phyloP scores from a whole-genome alignment of 768 basidiomycete species.

The Boletus pseudo-olivaceus region DNA sequence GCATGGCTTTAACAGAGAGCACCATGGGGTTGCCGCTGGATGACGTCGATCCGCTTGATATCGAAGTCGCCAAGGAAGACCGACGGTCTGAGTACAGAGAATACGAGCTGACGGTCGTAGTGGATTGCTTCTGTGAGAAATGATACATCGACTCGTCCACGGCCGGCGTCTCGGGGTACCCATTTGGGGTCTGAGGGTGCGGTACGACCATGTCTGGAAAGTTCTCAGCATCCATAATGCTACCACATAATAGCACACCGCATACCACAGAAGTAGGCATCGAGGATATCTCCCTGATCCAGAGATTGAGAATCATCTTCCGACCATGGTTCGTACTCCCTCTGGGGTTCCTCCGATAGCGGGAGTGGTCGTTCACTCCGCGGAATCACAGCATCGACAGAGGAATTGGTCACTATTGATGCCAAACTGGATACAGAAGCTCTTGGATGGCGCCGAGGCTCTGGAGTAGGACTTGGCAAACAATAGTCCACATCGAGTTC shows the following conservation, averaged over 20 bases:
- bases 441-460: constrained; percentile 19
- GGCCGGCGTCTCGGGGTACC: constrained; percentile 21
- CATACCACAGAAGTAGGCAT: constrained; percentile 41
- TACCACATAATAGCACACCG: not conserved
- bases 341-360: constrained; percentile 14
- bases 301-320: constrained; percentile 25
- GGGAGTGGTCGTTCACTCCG: constrained; percentile 25
- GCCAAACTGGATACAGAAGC: constrained; percentile 53
- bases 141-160: constrained; percentile 9
- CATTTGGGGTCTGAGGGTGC: constrained; percentile 3
- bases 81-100: constrained; percentile 18
- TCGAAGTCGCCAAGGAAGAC: constrained; percentile 30
- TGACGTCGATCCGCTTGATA: constrained; percentile 38
- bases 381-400: constrained; percentile 57
- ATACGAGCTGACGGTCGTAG: constrained; percentile 4
- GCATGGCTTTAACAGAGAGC: constrained; percentile 62
- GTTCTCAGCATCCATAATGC: not conserved
- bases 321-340: constrained; percentile 18
- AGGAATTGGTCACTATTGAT: constrained; percentile 54
- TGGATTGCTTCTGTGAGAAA: constrained; percentile 7
- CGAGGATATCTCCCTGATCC: constrained; percentile 38
- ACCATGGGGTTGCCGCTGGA: constrained; percentile 23
- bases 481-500: constrained; percentile 31
- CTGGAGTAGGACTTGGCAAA: constrained; percentile 21
- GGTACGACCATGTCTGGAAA: constrained; percentile 25